These are phyloP conservation scores for Thermothelomyces thermophilus DNA, from an alignment of 2,329 filamentous ascomycete species.

Conservation along the genomic window DNA sequence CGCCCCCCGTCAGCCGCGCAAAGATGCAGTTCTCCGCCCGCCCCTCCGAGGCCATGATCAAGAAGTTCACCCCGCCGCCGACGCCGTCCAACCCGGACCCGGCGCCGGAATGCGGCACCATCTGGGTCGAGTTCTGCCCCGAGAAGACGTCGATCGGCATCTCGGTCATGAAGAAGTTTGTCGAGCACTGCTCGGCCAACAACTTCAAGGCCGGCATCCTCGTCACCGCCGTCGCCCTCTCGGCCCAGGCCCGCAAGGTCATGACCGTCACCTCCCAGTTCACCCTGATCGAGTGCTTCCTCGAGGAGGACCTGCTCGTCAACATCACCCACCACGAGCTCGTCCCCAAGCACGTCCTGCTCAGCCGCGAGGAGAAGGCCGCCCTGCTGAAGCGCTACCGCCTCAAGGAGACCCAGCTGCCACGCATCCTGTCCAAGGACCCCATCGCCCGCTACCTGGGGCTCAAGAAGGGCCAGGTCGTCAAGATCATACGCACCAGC, in stretches of 20 bases:
- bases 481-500: conserved; percentile 94
- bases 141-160: conserved; percentile 69
- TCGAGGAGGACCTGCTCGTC: conserved; percentile 90
- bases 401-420: conserved; percentile 94
- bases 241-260: conserved; percentile 79
- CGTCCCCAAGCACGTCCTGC: conserved; percentile 85
- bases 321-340: conserved; percentile 98
- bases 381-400: conserved; percentile 83
- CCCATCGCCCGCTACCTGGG: conserved; percentile 90
- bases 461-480: conserved; percentile 83
- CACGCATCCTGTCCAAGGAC: conserved; percentile 83
- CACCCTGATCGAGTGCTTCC: conserved; percentile 86
- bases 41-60: conserved; percentile 76
- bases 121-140: conserved; percentile 88
- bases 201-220: conserved; percentile 88
- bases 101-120: conserved; percentile 68
- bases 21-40: conserved; percentile 84
- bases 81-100: conserved; percentile 65
- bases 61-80: conserved; percentile 70
- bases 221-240: conserved; percentile 75
- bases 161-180: conserved; percentile 86
- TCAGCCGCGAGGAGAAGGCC: conserved; percentile 84
- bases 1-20: conserved; percentile 53
- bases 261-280: conserved; percentile 69
- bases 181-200: conserved; percentile 70